Percentiles rank a stretch among this genome's conserved stretches.
Evolutionary conservation across 2,329 filamentous ascomycete genomes (phyloP).

Genomic region (Penicillium hesseltinei): DNA sequence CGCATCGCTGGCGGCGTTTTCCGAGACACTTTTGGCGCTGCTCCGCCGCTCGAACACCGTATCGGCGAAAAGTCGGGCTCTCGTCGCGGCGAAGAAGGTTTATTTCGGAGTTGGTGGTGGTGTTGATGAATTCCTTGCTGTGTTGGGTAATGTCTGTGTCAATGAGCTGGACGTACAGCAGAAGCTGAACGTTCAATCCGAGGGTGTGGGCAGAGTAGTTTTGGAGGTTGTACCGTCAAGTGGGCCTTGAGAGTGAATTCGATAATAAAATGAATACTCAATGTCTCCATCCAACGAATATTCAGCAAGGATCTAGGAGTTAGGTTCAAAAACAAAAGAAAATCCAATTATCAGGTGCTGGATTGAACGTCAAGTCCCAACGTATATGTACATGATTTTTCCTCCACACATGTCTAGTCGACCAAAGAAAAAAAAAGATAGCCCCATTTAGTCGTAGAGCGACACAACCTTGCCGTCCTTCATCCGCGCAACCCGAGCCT

Average conservation of each 20-base stretch:
- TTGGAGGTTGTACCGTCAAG: slow-evolving; percentile 34
- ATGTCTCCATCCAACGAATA: neutral
- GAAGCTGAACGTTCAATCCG: slow-evolving; percentile 39
- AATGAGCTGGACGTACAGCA: slow-evolving; percentile 31
- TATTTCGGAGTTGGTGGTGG: slow-evolving; percentile 68
- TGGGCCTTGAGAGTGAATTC: neutral
- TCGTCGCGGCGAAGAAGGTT: slow-evolving; percentile 63
- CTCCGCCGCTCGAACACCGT: slow-evolving; percentile 42
- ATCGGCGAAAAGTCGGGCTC: slow-evolving; percentile 42
- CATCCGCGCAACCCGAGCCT: slow-evolving; percentile 51
- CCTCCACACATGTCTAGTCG: slow-evolving; percentile 24
- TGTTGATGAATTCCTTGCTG: slow-evolving; percentile 56
- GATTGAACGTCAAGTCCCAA: slow-evolving; percentile 27
- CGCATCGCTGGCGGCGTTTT: slow-evolving; percentile 53
- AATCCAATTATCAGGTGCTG: slow-evolving; percentile 28
- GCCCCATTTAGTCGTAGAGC: slow-evolving; percentile 42
- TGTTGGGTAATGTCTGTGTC: slow-evolving; percentile 29
- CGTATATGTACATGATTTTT: slow-evolving; percentile 39
- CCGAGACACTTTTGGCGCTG: slow-evolving; percentile 52
- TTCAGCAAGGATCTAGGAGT: neutral
- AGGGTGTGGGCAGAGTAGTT: slow-evolving; percentile 46
- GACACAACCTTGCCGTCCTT: slow-evolving; percentile 46
- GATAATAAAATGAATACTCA: neutral
- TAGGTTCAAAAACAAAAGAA: slow-evolving; percentile 23
- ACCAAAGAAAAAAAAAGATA: slow-evolving; percentile 14